Conservation (phyloP, 2,329 filamentous ascomycete genomes). For the Epichloe aotearoae region DNA sequence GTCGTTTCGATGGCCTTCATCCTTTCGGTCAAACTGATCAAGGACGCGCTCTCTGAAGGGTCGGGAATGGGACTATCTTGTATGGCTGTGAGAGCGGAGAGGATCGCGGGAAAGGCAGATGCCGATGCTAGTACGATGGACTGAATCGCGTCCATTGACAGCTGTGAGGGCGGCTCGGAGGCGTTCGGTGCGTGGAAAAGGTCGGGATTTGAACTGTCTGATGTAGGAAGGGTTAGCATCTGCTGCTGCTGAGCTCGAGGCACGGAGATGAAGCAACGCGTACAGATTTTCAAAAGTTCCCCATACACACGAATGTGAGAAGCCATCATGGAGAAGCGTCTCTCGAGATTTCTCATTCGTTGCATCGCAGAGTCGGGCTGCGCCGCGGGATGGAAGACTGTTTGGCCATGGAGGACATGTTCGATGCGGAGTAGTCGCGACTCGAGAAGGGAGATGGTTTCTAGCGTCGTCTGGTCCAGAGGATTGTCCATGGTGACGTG, state of each 20-base stretch:
- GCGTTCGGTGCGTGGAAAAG: constrained; percentile 37
- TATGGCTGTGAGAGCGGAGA: constrained; percentile 44
- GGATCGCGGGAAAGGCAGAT: constrained; percentile 39
- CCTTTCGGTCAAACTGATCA: constrained; percentile 45
- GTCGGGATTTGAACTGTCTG: constrained; percentile 40
- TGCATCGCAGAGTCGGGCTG: constrained; percentile 28
- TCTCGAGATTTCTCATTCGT: constrained; percentile 38
- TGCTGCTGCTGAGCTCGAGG: background rate
- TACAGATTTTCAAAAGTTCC: constrained; percentile 49
- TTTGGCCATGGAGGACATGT: constrained; percentile 40
- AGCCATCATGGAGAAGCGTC: constrained; percentile 36
- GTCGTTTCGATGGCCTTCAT: constrained; percentile 48
- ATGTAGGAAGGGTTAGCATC: background rate
- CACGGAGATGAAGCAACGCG: constrained; percentile 11
- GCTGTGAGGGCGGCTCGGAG: constrained; percentile 35
- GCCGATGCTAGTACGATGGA: constrained; percentile 44
- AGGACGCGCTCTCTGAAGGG: constrained; percentile 36
- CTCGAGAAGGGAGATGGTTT: constrained; percentile 44
- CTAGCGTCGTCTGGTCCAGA: constrained; percentile 39
- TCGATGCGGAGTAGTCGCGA: constrained; percentile 46
- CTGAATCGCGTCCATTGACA: constrained; percentile 36
- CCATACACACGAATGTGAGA: constrained; percentile 42
- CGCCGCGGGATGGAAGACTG: constrained; percentile 17
- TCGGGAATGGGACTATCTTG: constrained; percentile 44
- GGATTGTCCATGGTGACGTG: constrained; percentile 18